These are phyloP conservation scores for Colletotrichum tofieldiae DNA, from an alignment of 2,329 filamentous ascomycete species.

Conservation along the genomic window DNA sequence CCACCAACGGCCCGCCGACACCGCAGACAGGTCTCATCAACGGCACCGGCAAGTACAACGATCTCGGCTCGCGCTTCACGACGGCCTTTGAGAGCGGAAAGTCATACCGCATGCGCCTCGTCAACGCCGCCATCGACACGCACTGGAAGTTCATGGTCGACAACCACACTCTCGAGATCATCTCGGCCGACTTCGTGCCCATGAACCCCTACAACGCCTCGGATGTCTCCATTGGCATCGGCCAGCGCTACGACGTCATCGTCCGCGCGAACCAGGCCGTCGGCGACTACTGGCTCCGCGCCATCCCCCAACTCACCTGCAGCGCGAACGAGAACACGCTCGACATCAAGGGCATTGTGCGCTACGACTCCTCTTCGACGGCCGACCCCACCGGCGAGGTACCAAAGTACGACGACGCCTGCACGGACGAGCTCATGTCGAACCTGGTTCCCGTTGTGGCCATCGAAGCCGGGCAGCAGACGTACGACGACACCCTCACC, in stretches of 20 bases:
- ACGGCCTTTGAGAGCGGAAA: conserved; percentile 59
- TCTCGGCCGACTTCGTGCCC: conserved; percentile 71
- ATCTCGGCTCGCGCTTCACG: conserved; percentile 53
- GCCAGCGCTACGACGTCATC: conserved; percentile 63
- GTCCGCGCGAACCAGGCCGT: conserved; percentile 57
- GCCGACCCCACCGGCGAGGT: conserved; percentile 47
- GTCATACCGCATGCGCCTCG: conserved; percentile 63
- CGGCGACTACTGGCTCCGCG: conserved; percentile 65
- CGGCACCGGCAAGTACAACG: conserved; percentile 56
- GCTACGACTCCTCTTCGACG: conserved; percentile 52
- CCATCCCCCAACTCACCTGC: conserved; percentile 60
- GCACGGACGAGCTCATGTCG: conserved; percentile 53
- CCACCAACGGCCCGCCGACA: conserved; percentile 51
- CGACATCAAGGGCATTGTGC: conserved; percentile 66
- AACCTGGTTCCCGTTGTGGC: conserved; percentile 54
- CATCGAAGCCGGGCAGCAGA: conserved; percentile 50
- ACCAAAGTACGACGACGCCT: conserved; percentile 48
- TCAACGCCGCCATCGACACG: conserved; percentile 63
- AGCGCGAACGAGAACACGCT: conserved; percentile 55
- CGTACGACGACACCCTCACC: conserved; percentile 49
- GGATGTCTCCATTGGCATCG: conserved; percentile 65
- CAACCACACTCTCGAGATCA: conserved; percentile 71
- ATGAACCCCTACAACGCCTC: conserved; percentile 68
- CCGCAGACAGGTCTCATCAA: conserved; percentile 64
- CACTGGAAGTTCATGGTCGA: conserved; percentile 68